phyloP scores from a whole-genome alignment of 768 basidiomycete species.

The Boletus reticuloceps region DNA sequence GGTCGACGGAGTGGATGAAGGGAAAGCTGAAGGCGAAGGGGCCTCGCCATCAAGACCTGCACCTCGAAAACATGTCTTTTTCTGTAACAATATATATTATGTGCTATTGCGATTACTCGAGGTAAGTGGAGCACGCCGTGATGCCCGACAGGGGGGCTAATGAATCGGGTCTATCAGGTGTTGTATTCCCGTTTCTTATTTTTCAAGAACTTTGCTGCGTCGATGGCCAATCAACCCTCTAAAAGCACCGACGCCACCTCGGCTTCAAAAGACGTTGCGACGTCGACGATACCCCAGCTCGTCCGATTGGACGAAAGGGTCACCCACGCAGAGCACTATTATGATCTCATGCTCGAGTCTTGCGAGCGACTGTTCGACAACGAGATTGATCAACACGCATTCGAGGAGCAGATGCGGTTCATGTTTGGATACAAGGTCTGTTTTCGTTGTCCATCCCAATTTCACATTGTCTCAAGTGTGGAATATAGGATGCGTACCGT shows the following conservation, averaged over 20 bases:
- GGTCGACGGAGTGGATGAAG: constrained; percentile 31
- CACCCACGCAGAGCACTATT: constrained; percentile 63
- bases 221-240: constrained; percentile 34
- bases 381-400: constrained; percentile 80
- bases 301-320: constrained; percentile 33
- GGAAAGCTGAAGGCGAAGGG: constrained; percentile 13
- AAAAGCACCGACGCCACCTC: constrained; percentile 3
- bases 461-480: constrained; percentile 1
- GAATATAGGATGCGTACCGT: constrained; percentile 67
- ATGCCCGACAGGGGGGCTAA: neutral
- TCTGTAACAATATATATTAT: constrained; percentile 89
- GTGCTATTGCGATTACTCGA: constrained; percentile 80
- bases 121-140: constrained; percentile 45
- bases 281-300: constrained; percentile 27
- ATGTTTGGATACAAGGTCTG: constrained; percentile 82
- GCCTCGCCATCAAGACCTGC: constrained; percentile 27
- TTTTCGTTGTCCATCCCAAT: neutral
- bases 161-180: constrained; percentile 45
- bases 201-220: constrained; percentile 70
- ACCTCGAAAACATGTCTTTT: constrained; percentile 64
- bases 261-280: constrained; percentile 28
- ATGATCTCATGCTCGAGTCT: constrained; percentile 78
- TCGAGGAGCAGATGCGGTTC: constrained; percentile 88
- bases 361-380: constrained; percentile 92
- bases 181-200: constrained; percentile 76